Conservation (phyloP, 495 filamentous ascomycete genomes). For the Penicillium flavigenum region DNA sequence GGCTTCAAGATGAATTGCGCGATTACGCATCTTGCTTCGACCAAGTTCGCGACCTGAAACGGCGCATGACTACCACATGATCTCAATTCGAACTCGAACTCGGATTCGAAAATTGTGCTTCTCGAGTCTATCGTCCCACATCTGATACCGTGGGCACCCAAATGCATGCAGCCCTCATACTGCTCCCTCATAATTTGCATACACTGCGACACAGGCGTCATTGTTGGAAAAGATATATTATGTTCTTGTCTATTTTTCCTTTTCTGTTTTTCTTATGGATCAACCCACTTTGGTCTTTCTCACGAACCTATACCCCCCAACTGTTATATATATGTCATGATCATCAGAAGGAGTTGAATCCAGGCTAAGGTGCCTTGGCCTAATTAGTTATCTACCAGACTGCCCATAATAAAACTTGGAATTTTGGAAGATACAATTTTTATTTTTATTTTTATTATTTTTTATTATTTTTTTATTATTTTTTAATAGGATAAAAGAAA, state of each 20-base stretch:
- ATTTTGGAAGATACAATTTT: not conserved
- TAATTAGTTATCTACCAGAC: constrained; percentile 6
- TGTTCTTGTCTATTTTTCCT: not conserved
- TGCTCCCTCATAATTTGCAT: constrained; percentile 12
- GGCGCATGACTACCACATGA: constrained; percentile 52
- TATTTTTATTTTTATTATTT: too few species aligned
- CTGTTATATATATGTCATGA: constrained; percentile 13
- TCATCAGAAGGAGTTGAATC: constrained; percentile 10
- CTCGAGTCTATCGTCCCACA: constrained; percentile 3
- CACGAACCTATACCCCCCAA: constrained; percentile 10
- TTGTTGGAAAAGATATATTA: constrained; percentile 9
- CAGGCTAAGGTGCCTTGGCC: not conserved
- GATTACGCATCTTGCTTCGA: constrained; percentile 89
- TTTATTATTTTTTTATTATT: too few species aligned
- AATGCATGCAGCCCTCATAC: constrained; percentile 11
- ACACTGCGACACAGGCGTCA: constrained; percentile 1
- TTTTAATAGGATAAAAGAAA: not conserved
- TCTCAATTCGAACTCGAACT: constrained; percentile 1
- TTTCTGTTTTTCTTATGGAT: not conserved
- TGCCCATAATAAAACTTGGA: constrained; percentile 4
- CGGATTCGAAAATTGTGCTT: not conserved
- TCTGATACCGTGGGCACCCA: not conserved
- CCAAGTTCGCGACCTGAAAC: constrained; percentile 65
- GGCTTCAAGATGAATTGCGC: constrained; percentile 75
- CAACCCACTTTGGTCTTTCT: constrained; percentile 1